Evolutionary conservation across 2,329 filamentous ascomycete species (phyloP).

Genomic region (Phaeosphaeriaceae sp.): DNA sequence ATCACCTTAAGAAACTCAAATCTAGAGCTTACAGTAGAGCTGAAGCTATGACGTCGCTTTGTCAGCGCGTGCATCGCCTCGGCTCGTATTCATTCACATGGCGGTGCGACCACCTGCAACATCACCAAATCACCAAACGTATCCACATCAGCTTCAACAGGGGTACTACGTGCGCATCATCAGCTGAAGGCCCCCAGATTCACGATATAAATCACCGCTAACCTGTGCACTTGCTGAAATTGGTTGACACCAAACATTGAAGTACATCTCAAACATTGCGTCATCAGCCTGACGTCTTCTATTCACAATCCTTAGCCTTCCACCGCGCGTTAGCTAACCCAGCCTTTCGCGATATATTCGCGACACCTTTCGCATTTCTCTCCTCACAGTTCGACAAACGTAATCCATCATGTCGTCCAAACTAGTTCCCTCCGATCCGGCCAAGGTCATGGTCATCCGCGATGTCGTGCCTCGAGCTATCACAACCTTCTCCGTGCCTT

Average conservation of each 20-base stretch:
- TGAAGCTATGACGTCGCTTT: conserved; percentile 16
- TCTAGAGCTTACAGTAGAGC: conserved; percentile 13
- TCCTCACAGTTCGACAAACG: not conserved
- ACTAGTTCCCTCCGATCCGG: conserved; percentile 67
- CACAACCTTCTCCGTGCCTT: conserved; percentile 81
- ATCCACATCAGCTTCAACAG: conserved; percentile 6
- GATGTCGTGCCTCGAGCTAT: conserved; percentile 76
- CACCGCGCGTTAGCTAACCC: not conserved
- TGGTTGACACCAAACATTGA: too few species aligned
- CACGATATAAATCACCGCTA: conserved; percentile 2
- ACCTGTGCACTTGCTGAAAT: not conserved
- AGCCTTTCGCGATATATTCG: too few species aligned
- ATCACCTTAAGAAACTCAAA: conserved; percentile 1
- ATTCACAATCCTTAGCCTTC: conserved; percentile 13
- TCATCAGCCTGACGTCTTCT: conserved; percentile 36
- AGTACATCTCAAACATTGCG: conserved; percentile 26
- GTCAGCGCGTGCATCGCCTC: conserved; percentile 12
- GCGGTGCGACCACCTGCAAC: conserved; percentile 4
- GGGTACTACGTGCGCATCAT: not conserved
- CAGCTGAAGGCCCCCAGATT: not conserved
- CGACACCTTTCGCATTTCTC: not conserved
- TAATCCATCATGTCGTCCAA: conserved; percentile 44
- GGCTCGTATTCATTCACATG: conserved; percentile 1
- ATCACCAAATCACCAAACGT: conserved; percentile 10
- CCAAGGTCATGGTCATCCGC: conserved; percentile 88